These are phyloP conservation scores for Botrytis pseudocinerea DNA, from an alignment of 2,329 filamentous ascomycete genomes.

Conservation along the genomic window DNA sequence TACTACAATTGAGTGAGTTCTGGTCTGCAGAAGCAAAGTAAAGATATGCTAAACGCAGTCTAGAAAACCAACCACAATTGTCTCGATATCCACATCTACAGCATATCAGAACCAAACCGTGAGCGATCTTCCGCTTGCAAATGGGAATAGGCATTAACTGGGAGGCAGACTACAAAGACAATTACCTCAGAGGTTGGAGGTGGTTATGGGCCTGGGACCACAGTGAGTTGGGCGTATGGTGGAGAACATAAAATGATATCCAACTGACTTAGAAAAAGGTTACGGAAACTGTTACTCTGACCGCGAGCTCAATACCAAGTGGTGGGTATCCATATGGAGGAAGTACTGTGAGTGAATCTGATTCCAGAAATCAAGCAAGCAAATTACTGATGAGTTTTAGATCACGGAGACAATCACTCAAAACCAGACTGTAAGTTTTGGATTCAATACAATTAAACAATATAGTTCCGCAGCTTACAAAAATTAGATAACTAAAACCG, in stretches of 20 bases:
- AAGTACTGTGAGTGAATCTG: not conserved
- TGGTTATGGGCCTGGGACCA: slow-evolving; percentile 12
- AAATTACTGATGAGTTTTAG: not conserved
- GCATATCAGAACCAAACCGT: slow-evolving; percentile 14
- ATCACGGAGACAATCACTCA: slow-evolving; percentile 14
- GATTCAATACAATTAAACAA: not conserved
- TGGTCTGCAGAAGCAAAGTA: not conserved
- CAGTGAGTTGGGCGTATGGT: not conserved
- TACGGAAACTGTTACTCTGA: slow-evolving; percentile 1
- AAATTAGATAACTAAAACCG: slow-evolving; percentile 5
- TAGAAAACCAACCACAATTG: slow-evolving; percentile 7
- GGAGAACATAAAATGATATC: not conserved
- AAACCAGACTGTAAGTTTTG: slow-evolving; percentile 10
- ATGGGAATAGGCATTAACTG: not conserved
- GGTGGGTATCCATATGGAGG: slow-evolving; percentile 11
- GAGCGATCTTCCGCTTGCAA: not conserved
- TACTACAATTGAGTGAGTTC: slow-evolving; percentile 9
- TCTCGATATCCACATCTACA: slow-evolving; percentile 13
- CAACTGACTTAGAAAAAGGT: not conserved
- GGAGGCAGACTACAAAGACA: not conserved
- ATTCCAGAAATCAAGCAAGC: not conserved
- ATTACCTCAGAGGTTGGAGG: not conserved
- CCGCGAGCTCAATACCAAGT: not conserved
- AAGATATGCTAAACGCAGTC: not conserved
- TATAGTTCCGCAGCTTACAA: not conserved